These are phyloP conservation scores for Taphrina sp. DNA, from an alignment of 1,139 yeast genomes.

Conservation along the genomic window DNA sequence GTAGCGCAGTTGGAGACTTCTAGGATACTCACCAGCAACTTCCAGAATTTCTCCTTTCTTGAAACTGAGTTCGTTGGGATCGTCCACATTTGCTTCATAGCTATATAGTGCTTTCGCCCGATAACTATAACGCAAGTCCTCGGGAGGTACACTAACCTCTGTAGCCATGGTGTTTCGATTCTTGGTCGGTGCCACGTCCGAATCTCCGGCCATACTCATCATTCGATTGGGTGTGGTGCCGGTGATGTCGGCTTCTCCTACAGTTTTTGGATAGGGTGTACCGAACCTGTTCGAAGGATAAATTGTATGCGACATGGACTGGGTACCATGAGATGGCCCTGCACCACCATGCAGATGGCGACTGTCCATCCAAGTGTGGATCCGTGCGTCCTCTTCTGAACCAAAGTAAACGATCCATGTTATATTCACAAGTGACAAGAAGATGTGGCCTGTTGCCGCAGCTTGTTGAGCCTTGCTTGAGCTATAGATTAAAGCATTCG, in stretches of 20 bases:
- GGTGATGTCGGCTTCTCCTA: slow-evolving; percentile 6
- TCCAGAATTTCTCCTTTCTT: slow-evolving; percentile 85
- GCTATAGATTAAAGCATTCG: slow-evolving; percentile 73
- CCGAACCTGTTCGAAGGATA: slow-evolving; percentile 26
- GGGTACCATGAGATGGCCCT: slow-evolving; percentile 10
- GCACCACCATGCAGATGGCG: slow-evolving; percentile 15
- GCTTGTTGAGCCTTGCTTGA: slow-evolving; percentile 68
- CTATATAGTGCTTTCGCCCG: slow-evolving; percentile 82
- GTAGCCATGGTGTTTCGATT: slow-evolving; percentile 1
- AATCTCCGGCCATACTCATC: slow-evolving; percentile 41
- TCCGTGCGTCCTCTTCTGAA: slow-evolving; percentile 53
- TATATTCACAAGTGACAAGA: slow-evolving; percentile 73
- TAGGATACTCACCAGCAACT: slow-evolving; percentile 56
- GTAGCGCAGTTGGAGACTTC: too few species aligned
- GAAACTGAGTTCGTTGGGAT: slow-evolving; percentile 88
- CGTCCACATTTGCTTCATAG: slow-evolving; percentile 91
- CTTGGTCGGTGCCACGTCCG: not conserved
- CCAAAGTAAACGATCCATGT: slow-evolving; percentile 82
- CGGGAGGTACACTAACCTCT: slow-evolving; percentile 39
- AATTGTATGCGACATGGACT: slow-evolving; percentile 16
- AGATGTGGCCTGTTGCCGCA: slow-evolving; percentile 88
- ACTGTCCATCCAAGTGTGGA: slow-evolving; percentile 81
- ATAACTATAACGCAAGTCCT: slow-evolving; percentile 64
- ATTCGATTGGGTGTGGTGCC: slow-evolving; percentile 40
- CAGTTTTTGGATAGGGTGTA: slow-evolving; percentile 29